A percentile compares a stretch with the other conserved stretches of the same genome.
Conservation (phyloP, 208 protist genomes). For the Phytomonas sp. region DNA sequence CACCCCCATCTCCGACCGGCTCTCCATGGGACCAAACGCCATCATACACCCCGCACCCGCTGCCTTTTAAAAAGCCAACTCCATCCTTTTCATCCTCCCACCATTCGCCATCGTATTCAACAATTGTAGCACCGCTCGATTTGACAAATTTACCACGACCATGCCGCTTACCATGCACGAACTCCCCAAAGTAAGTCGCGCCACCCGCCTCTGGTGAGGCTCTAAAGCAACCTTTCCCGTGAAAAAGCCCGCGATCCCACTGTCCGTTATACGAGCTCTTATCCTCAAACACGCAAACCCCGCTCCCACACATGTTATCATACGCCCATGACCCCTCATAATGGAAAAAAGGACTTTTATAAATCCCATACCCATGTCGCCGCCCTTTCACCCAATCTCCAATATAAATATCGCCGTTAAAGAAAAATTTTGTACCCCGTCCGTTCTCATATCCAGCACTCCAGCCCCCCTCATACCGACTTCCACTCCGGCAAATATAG, state of each 20-base stretch:
- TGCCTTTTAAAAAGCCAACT: slow-evolving; percentile 30
- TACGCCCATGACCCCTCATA: slow-evolving; percentile 77
- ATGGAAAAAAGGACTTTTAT: slow-evolving; percentile 31
- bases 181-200: slow-evolving; percentile 52
- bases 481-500: slow-evolving; percentile 61
- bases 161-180: slow-evolving; percentile 46
- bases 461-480: slow-evolving; percentile 77
- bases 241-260: slow-evolving; percentile 49
- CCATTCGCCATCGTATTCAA: slow-evolving; percentile 75
- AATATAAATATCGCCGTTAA: slow-evolving; percentile 69
- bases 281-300: slow-evolving; percentile 56
- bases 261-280: slow-evolving; percentile 62
- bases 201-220: slow-evolving; percentile 10
- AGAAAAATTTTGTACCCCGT: slow-evolving; percentile 59
- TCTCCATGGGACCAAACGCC: slow-evolving; percentile 49
- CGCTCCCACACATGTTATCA: slow-evolving; percentile 49
- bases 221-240: slow-evolving; percentile 39
- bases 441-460: slow-evolving; percentile 56
- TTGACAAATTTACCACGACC: slow-evolving; percentile 51
- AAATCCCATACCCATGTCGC: slow-evolving; percentile 66
- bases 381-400: slow-evolving; percentile 64
- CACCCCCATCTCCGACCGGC: slow-evolving; percentile 39
- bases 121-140: slow-evolving; percentile 15
- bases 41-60: slow-evolving; percentile 31
- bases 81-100: slow-evolving; percentile 61